Base-by-base conservation (phyloP, 1,284 basidiomycete species). In the Moesziomyces globuligerus region DNA sequence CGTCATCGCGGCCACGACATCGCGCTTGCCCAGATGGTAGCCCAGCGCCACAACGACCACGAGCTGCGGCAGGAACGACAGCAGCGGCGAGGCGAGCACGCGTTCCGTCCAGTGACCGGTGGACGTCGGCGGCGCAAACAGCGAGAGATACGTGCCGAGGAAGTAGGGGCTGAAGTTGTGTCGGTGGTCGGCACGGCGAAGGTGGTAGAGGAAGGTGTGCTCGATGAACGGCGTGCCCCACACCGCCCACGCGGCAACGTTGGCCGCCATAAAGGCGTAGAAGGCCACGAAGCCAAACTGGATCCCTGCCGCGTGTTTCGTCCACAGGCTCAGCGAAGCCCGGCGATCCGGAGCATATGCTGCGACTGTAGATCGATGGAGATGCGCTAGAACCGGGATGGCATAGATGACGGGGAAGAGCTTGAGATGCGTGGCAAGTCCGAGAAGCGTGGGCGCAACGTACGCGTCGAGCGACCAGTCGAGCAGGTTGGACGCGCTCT, bases 141-240 rank as follows among this genome's bases (percentile, higher is more conserved):
- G 50, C 15, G 83, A 77, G 44, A 98, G 88, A 82, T 98, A 98
- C 34, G 91, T 94, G 40, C 91, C 88, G 82, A 98, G 93, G 83
- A 96, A 98, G 85, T 98, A 97, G 0, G 94, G 91, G 15, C 93
- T 93, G 83, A 99, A 98, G 83, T 99, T 99, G 85, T 98, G 96
- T 50, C 94, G 89, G 79, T 98, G 94, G 83, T 99, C 96, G 23
- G 92, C 88, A 32, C 96, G 88, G 62, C 90, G 87, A 4, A 94
- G 84, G 78, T 98, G 96, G 83, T 98, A 98, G 17, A 98, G 85
- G 83, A 94, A 98, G 0, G 95, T 91, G 81, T 98, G 90, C 59
- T 92, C 87, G 24, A 98, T 84, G 85, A 97, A 97, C 0, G 94
- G 90, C 70, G 90, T 86, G 5, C 95, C 96, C 94, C 94, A 98